Percentiles rank a stretch among this genome's conserved stretches.
phyloP scores from a whole-genome alignment of 345 rosid species.

The Cochlearia excelsa region DNA sequence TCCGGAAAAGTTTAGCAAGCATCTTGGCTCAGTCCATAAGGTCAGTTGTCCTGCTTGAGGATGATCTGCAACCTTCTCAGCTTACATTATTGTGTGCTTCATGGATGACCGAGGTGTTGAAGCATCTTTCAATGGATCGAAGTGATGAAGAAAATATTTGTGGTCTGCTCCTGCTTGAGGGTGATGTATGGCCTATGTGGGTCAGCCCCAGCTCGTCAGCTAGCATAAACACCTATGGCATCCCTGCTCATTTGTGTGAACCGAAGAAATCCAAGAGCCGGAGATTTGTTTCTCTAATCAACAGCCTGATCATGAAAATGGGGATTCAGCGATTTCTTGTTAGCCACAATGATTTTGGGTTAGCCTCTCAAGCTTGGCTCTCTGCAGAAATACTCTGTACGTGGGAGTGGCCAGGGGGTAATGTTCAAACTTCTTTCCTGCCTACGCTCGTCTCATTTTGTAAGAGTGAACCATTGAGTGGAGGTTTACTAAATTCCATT shows the following conservation, averaged over 20 bases:
- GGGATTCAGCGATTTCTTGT: slow-evolving; percentile 57
- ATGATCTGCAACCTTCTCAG: slow-evolving; percentile 39
- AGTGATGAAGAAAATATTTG: slow-evolving; percentile 58
- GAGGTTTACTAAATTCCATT: slow-evolving; percentile 56
- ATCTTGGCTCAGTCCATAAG: slow-evolving; percentile 52
- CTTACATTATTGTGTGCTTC: slow-evolving; percentile 55
- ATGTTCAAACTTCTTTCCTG: slow-evolving; percentile 62
- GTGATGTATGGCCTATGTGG: slow-evolving; percentile 81
- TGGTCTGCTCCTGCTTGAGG: slow-evolving; percentile 61
- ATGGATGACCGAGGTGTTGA: slow-evolving; percentile 63
- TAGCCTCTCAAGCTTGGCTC: slow-evolving; percentile 72
- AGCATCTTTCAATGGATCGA: slow-evolving; percentile 51
- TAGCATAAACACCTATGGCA: slow-evolving; percentile 20
- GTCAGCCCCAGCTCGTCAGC: slow-evolving; percentile 42
- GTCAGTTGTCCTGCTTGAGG: slow-evolving; percentile 58
- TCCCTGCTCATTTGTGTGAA: slow-evolving; percentile 27
- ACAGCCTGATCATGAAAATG: slow-evolving; percentile 57
- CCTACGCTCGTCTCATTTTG: slow-evolving; percentile 56
- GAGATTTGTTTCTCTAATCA: slow-evolving; percentile 64
- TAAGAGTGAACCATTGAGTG: slow-evolving; percentile 42
- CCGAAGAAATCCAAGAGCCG: slow-evolving; percentile 48
- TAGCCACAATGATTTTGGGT: slow-evolving; percentile 34
- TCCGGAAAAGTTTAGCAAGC: slow-evolving; percentile 46
- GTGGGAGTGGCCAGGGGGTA: slow-evolving; percentile 96
- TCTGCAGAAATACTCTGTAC: slow-evolving; percentile 85